Evolutionary conservation across 1,139 yeast genomes (phyloP), one percentile per base, ranked within the genome.

Genomic region (Geotrichum phurueaensis): DNA sequence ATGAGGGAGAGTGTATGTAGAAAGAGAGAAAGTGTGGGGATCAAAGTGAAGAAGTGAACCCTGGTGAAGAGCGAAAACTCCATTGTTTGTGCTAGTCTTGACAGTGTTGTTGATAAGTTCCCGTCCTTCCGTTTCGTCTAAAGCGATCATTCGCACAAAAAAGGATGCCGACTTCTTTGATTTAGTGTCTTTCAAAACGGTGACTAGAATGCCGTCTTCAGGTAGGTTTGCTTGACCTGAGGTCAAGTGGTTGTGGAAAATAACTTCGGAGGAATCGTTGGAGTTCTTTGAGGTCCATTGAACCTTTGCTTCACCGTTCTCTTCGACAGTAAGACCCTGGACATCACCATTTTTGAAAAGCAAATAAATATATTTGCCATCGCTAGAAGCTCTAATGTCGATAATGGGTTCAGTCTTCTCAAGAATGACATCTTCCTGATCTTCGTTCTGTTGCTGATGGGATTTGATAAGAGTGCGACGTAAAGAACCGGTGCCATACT

Each of bases 161-260:
- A 62, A 60, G 23, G 63, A 53, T 0, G 64, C 52, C 47, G 29
- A 15, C n/a, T 62, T 59, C 18, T 63, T 62, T 5, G 68, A 67
- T 10, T 61, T 64, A n/a, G 62, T 63, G 15, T 64, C 57, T 20
- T 59, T 58, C 7, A 67, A 62, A 10, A 69, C 65, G n/a, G 66
- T 56, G 9, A 68, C 60, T 7, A 65, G 62, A 31, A 67, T 61
- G 2, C 70, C 70, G 43, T 65, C 67, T 25, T 60, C 62, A 2
- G 68, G 66, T 20, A 65, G 62, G 23, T 65, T 67, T 47, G 29
- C 63, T 23, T 64, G 62, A n/a, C 54, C 62, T 6, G 62, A 43
- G 15, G 56, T 51, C 4, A 59, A 58, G 27, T 62, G 61, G 18
- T 47, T 56, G 22, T 61, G 62, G 55, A 55, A 65, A 12, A 65